Conservation (phyloP, 441 rosid species). For the Populus tomentosa region DNA sequence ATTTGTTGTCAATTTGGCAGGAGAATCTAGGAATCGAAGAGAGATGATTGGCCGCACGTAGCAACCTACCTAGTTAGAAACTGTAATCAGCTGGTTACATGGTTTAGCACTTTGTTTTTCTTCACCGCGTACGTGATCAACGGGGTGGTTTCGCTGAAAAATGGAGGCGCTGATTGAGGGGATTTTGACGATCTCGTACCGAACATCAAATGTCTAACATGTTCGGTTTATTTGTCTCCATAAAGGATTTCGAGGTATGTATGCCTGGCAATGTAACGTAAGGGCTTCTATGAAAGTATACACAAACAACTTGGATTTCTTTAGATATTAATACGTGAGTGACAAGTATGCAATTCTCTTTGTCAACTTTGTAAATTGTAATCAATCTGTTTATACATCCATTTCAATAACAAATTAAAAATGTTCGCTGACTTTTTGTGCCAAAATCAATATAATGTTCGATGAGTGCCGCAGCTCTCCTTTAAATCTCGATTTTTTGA, state of each 20-base stretch:
- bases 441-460: too few species aligned
- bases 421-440: too few species aligned
- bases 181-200: background rate
- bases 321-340: too few species aligned
- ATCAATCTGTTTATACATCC: background rate
- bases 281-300: too few species aligned
- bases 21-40: background rate
- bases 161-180: conserved; percentile 21
- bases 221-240: background rate
- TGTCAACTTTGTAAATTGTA: too few species aligned
- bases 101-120: background rate
- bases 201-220: background rate
- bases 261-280: too few species aligned
- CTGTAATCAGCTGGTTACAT: too few species aligned
- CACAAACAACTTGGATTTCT: background rate
- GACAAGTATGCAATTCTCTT: background rate
- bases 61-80: background rate
- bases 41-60: conserved; percentile 12
- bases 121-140: conserved; percentile 11
- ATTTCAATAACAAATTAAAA: background rate
- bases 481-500: background rate
- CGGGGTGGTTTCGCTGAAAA: background rate
- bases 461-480: too few species aligned
- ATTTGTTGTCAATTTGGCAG: background rate
- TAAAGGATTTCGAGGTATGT: too few species aligned